These are phyloP conservation scores for barrel medic (Medicago truncatula) DNA, from an alignment of 306 rosid genomes.

Conservation along the genomic window DNA sequence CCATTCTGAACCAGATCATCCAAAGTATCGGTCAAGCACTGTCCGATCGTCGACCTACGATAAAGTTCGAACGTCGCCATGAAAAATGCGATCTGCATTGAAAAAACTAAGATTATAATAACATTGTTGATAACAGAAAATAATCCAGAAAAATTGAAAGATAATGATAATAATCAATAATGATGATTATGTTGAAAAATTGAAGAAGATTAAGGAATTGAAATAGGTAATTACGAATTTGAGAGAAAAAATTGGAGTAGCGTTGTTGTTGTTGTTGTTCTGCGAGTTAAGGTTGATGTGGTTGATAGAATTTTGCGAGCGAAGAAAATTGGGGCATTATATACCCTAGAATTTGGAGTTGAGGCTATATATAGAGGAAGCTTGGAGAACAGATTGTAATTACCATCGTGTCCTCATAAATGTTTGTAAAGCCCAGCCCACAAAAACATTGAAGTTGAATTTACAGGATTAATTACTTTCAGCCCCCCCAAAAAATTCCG, in stretches of 20 bases:
- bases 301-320: constrained; percentile 41
- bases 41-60: constrained; percentile 89
- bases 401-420: constrained; percentile 44
- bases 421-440: neutral
- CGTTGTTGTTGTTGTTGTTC: constrained; percentile 20
- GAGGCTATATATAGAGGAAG: constrained; percentile 69
- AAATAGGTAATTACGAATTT: constrained; percentile 37
- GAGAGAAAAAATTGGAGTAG: constrained; percentile 30
- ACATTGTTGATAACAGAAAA: neutral
- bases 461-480: too few species aligned
- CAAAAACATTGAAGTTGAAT: too few species aligned
- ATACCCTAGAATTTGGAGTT: constrained; percentile 79
- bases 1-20: constrained; percentile 92
- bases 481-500: too few species aligned
- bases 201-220: constrained; percentile 24
- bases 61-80: constrained; percentile 96
- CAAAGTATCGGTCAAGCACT: constrained; percentile 87
- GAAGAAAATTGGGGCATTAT: constrained; percentile 75
- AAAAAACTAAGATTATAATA: neutral
- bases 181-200: neutral
- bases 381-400: neutral
- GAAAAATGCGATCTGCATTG: constrained; percentile 56
- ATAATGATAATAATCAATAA: neutral
- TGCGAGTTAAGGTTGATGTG: constrained; percentile 49
- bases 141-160: constrained; percentile 3